A percentile compares a stretch with the other conserved stretches of the same genome.
These are phyloP conservation scores for Volvox carteri DNA, from an alignment of 163 green algal species.

Conservation along the genomic window DNA sequence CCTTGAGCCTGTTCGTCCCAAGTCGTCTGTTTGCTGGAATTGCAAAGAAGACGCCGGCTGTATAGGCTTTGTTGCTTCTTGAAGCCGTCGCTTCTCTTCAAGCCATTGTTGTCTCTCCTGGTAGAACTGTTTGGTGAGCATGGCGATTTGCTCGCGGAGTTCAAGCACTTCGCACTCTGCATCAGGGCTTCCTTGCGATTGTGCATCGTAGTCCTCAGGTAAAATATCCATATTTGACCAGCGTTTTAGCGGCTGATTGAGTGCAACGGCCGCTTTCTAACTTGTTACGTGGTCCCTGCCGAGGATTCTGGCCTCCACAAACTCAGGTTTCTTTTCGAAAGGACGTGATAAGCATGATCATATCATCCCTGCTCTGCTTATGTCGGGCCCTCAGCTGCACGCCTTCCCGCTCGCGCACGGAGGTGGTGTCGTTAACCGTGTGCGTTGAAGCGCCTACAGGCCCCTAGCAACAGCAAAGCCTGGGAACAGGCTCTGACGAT, in stretches of 20 bases:
- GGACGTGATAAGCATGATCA: too few species aligned
- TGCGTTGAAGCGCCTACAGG: too few species aligned
- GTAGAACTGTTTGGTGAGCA: constrained; percentile 36
- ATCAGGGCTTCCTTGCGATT: not conserved
- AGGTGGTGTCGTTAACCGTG: too few species aligned
- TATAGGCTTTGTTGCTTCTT: not conserved
- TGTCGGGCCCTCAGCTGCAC: too few species aligned
- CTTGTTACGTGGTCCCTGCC: not conserved
- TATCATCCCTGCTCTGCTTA: too few species aligned
- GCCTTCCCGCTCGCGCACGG: too few species aligned
- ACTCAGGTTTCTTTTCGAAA: too few species aligned
- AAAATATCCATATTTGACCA: not conserved
- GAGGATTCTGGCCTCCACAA: not conserved
- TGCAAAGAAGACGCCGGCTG: not conserved
- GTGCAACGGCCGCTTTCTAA: not conserved
- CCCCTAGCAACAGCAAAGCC: too few species aligned
- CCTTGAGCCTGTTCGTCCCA: not conserved
- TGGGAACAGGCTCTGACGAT: too few species aligned
- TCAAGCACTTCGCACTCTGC: not conserved
- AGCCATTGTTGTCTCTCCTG: not conserved
- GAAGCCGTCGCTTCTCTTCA: constrained; percentile 16
- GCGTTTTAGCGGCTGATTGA: not conserved
- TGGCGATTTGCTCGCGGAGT: constrained; percentile 28
- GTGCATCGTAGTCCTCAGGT: not conserved
- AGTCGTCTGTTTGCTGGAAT: not conserved